A percentile compares a stretch with the other conserved stretches of the same genome.
phyloP scores from a whole-genome alignment of 306 rosid species.

The Rosa lucieae region DNA sequence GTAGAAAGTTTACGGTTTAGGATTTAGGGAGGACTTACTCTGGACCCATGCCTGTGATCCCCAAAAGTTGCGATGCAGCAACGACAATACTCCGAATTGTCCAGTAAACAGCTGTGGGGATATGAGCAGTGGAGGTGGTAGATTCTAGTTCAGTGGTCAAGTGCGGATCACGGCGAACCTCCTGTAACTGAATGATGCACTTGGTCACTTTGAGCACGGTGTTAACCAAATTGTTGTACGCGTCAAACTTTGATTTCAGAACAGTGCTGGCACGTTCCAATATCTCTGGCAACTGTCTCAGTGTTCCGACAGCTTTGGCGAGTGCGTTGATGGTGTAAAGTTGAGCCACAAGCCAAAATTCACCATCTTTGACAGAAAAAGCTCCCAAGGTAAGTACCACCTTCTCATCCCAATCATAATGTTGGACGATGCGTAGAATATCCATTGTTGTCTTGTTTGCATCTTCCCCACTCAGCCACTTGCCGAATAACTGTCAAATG shows the following conservation, averaged over 20 bases:
- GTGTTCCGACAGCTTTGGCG: slow-evolving; percentile 51
- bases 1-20: background rate
- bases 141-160: slow-evolving; percentile 37
- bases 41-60: slow-evolving; percentile 42
- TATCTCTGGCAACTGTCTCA: slow-evolving; percentile 53
- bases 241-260: slow-evolving; percentile 46
- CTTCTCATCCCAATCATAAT: slow-evolving; percentile 74
- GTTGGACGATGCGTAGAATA: slow-evolving; percentile 39
- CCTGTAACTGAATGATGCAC: slow-evolving; percentile 49
- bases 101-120: slow-evolving; percentile 74
- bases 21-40: slow-evolving; percentile 34
- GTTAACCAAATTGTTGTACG: slow-evolving; percentile 38
- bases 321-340: slow-evolving; percentile 41
- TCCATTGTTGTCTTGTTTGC: slow-evolving; percentile 56
- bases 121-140: slow-evolving; percentile 22
- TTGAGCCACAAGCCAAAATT: slow-evolving; percentile 54
- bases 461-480: slow-evolving; percentile 46
- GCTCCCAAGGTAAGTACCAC: slow-evolving; percentile 58
- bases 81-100: slow-evolving; percentile 53
- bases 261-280: slow-evolving; percentile 29
- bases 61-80: slow-evolving; percentile 48
- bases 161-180: slow-evolving; percentile 41
- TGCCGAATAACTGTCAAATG: slow-evolving; percentile 49
- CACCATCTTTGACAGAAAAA: slow-evolving; percentile 59
- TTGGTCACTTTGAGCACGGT: slow-evolving; percentile 51